These are phyloP conservation scores for Cystofilobasidium bisporidii DNA, from an alignment of 768 basidiomycete species.

Conservation along the genomic window DNA sequence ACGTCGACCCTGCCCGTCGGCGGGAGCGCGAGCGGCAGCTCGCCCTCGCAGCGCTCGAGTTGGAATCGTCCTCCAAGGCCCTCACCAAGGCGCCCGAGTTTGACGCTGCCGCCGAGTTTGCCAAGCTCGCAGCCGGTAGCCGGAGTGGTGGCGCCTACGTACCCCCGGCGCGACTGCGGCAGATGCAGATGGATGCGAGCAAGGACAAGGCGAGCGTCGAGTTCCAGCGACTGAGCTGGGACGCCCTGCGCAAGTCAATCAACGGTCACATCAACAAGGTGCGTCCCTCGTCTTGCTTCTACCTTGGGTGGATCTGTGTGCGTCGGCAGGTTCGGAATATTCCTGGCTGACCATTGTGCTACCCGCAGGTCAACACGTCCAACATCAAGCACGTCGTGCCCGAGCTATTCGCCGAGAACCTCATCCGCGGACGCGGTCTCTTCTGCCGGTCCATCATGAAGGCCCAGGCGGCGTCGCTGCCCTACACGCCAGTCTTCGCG, in stretches of 20 bases:
- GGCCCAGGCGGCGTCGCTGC: constrained; percentile 90
- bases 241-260: constrained; percentile 90
- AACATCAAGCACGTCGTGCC: constrained; percentile 93
- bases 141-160: constrained; percentile 94
- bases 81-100: constrained; percentile 41
- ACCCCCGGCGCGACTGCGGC: constrained; percentile 84
- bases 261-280: constrained; percentile 98
- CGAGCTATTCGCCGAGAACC: constrained; percentile 84
- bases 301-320: no score
- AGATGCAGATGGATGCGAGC: constrained; percentile 72
- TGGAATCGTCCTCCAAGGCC: constrained; percentile 42
- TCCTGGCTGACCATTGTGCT: not conserved
- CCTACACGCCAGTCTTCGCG: constrained; percentile 95
- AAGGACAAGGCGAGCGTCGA: constrained; percentile 74
- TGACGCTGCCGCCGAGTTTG: constrained; percentile 76
- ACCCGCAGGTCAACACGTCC: constrained; percentile 65
- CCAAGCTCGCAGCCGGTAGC: constrained; percentile 56
- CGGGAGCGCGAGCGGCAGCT: constrained; percentile 71
- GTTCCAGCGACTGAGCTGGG: constrained; percentile 94
- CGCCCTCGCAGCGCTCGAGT: constrained; percentile 49
- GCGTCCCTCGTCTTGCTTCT: constrained; percentile 13
- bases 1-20: constrained; percentile 66
- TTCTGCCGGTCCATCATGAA: constrained; percentile 95
- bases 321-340: not conserved
- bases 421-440: constrained; percentile 83